These are phyloP conservation scores for Phytophthora pisi DNA, from an alignment of 352 stramenopile genomes.

Conservation along the genomic window DNA sequence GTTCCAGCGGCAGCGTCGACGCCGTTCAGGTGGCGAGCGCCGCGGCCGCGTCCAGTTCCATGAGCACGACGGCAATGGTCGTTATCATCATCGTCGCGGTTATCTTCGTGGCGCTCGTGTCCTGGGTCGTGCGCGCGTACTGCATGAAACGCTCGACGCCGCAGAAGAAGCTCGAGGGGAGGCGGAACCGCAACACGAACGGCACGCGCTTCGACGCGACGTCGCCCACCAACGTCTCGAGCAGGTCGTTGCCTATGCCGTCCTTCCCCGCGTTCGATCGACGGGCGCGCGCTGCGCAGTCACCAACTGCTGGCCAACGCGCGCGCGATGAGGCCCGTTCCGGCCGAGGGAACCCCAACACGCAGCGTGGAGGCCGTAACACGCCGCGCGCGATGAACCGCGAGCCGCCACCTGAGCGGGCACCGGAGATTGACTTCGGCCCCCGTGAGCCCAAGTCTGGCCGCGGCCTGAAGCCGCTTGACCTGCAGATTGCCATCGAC, in stretches of 20 bases:
- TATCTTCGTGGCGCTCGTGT: constrained; percentile 38
- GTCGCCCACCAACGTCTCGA: constrained; percentile 33
- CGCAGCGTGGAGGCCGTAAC: constrained; percentile 4
- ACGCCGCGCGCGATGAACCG: constrained; percentile 7
- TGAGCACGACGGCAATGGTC: constrained; percentile 31
- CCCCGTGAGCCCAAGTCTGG: constrained; percentile 23
- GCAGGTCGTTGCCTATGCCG: constrained; percentile 26
- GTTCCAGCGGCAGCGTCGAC: background rate
- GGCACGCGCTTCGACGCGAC: constrained; percentile 18
- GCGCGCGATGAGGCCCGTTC: constrained; percentile 5
- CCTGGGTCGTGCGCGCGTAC: constrained; percentile 34
- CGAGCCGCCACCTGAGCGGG: constrained; percentile 19
- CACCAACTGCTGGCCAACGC: constrained; percentile 6
- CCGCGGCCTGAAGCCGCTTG: constrained; percentile 1
- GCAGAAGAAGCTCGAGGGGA: constrained; percentile 20
- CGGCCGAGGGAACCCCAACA: constrained; percentile 24
- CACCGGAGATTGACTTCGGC: constrained; percentile 7
- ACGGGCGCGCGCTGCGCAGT: constrained; percentile 28
- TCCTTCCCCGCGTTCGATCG: constrained; percentile 42
- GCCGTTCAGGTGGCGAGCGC: constrained; percentile 3
- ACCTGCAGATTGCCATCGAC: constrained; percentile 7
- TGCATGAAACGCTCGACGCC: constrained; percentile 24
- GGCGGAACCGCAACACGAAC: constrained; percentile 14
- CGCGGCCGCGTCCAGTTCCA: constrained; percentile 11
- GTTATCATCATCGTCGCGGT: constrained; percentile 39